phyloP scores from a whole-genome alignment of 345 rosid genomes.

The Hevea brasiliensis region DNA sequence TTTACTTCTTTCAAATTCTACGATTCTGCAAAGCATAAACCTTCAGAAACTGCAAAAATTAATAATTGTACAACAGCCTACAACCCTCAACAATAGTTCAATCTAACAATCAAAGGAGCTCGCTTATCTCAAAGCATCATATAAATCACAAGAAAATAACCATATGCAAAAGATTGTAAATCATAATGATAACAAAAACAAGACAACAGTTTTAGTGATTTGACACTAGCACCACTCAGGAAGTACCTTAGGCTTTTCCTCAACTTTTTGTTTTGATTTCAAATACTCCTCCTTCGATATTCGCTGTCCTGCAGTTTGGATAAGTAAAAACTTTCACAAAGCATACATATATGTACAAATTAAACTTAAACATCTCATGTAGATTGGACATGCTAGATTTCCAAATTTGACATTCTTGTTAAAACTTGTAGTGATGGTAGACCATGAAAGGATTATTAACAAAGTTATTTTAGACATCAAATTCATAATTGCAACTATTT shows the following conservation, averaged over 20 bases:
- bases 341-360: background rate
- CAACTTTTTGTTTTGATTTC: conserved; percentile 50
- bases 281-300: conserved; percentile 69
- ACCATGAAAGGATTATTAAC: background rate
- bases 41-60: background rate
- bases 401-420: background rate
- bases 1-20: background rate
- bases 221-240: background rate
- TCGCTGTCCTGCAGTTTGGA: conserved; percentile 53
- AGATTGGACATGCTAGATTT: background rate
- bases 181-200: background rate
- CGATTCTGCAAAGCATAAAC: background rate
- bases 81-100: background rate
- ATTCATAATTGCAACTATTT: background rate
- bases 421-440: background rate
- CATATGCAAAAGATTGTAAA: background rate
- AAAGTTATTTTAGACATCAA: background rate
- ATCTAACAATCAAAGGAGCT: background rate
- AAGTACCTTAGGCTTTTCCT: conserved; percentile 76
- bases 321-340: conserved; percentile 16
- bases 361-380: background rate
- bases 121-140: background rate
- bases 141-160: background rate
- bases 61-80: background rate
- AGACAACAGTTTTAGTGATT: background rate